Evolutionary conservation across 148 eudicot species (phyloP).

Genomic region (Vaccinium macrocarpon): DNA sequence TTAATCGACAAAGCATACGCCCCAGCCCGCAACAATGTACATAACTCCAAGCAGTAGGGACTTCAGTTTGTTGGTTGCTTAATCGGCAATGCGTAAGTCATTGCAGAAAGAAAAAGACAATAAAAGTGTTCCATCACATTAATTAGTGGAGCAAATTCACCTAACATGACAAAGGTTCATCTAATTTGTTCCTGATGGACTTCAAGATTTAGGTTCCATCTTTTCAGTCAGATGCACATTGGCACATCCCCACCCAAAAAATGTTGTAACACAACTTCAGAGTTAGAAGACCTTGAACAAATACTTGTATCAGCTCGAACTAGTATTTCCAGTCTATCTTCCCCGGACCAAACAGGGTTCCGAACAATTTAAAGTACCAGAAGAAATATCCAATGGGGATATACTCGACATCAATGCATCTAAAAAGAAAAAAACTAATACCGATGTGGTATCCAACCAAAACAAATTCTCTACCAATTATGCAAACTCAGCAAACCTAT

Average conservation of each 20-base stretch:
- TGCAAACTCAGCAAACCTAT: not conserved
- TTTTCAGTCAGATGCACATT: not conserved
- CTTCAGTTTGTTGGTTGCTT: not conserved
- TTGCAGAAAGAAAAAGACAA: not conserved
- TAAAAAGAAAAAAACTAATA: not conserved
- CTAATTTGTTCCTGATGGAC: not conserved
- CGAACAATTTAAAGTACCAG: not conserved
- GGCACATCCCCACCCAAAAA: not conserved
- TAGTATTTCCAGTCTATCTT: not conserved
- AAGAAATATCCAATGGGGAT: not conserved
- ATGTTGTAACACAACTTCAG: not conserved
- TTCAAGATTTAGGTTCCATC: not conserved
- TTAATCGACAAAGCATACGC: not conserved
- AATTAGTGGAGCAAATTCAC: not conserved
- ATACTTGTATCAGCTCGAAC: not conserved
- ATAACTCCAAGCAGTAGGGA: not conserved
- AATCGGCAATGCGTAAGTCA: not conserved
- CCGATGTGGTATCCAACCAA: not conserved
- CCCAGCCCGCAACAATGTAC: not conserved
- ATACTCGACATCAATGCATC: not conserved
- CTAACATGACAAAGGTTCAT: not conserved
- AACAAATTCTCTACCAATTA: not conserved
- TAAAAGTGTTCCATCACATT: not conserved
- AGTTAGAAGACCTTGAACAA: not conserved
- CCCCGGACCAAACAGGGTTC: not conserved